Percentiles rank a stretch among this genome's conserved stretches.
Evolutionary conservation across 352 stramenopile genomes (phyloP).

Genomic region (Phytophthora pisi): DNA sequence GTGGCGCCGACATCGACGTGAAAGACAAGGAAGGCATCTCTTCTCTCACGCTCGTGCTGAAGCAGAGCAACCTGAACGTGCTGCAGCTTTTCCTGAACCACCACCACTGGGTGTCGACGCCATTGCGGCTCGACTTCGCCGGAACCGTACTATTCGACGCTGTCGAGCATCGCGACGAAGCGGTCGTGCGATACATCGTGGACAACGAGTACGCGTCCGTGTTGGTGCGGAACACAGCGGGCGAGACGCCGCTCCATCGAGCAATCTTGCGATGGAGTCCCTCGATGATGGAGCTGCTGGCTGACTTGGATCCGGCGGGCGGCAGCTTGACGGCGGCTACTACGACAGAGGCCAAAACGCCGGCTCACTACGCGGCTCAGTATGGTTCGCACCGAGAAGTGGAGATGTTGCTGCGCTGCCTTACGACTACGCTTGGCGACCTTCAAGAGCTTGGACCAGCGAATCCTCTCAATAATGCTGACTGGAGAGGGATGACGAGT

Average conservation of each 20-base stretch:
- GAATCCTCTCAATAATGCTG: slow-evolving; percentile 15
- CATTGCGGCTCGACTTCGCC: slow-evolving; percentile 19
- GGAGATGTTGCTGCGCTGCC: slow-evolving; percentile 15
- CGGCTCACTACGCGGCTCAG: slow-evolving; percentile 22
- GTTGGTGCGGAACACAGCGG: slow-evolving; percentile 4
- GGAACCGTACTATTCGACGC: slow-evolving; percentile 15
- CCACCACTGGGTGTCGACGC: slow-evolving; percentile 22
- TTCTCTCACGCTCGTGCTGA: slow-evolving; percentile 17
- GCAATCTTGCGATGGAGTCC: slow-evolving; percentile 14
- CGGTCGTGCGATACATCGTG: slow-evolving; percentile 26
- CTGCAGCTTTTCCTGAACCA: slow-evolving; percentile 37
- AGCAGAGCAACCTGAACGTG: slow-evolving; percentile 11
- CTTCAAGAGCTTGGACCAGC: slow-evolving; percentile 4
- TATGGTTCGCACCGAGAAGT: slow-evolving; percentile 14
- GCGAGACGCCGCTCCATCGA: slow-evolving; percentile 28
- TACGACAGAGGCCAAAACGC: background rate
- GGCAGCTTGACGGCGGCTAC: slow-evolving; percentile 4
- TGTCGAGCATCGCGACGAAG: slow-evolving; percentile 8
- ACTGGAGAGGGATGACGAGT: slow-evolving; percentile 6
- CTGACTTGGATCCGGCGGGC: slow-evolving; percentile 15
- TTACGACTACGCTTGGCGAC: slow-evolving; percentile 6
- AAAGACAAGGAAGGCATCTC: slow-evolving; percentile 16
- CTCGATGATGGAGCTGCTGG: slow-evolving; percentile 24
- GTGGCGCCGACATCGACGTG: slow-evolving; percentile 24
- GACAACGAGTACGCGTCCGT: slow-evolving; percentile 21